phyloP scores from a whole-genome alignment of 2,329 filamentous ascomycete genomes.

The Tolypocladium inflatum region DNA sequence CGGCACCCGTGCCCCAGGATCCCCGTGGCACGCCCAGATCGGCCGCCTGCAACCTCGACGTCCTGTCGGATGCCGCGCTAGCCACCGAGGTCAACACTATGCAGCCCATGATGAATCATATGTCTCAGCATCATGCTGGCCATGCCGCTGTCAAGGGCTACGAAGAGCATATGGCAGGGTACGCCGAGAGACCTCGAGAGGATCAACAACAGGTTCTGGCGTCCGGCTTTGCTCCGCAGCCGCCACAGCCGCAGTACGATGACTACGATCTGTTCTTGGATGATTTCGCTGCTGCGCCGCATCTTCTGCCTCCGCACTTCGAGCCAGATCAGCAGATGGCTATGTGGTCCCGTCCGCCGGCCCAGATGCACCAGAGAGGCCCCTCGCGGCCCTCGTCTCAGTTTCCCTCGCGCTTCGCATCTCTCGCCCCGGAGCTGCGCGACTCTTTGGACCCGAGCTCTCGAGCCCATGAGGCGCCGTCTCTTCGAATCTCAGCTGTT shows the following conservation, averaged over 20 bases:
- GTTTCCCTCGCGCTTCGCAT: slow-evolving; percentile 45
- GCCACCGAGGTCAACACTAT: slow-evolving; percentile 46
- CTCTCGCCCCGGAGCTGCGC: slow-evolving; percentile 42
- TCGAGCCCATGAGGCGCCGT: slow-evolving; percentile 19
- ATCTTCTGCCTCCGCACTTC: slow-evolving; percentile 45
- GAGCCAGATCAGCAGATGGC: slow-evolving; percentile 43
- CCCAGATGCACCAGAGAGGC: slow-evolving; percentile 26
- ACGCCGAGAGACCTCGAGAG: slow-evolving; percentile 38
- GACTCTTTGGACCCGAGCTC: slow-evolving; percentile 20
- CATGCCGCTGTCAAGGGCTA: slow-evolving; percentile 39
- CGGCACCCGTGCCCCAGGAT: slow-evolving; percentile 33
- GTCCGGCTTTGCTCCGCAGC: slow-evolving; percentile 23
- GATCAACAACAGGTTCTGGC: slow-evolving; percentile 31
- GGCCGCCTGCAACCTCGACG: slow-evolving; percentile 46
- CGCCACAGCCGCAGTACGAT: slow-evolving; percentile 32
- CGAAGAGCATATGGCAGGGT: slow-evolving; percentile 34
- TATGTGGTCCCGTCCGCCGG: slow-evolving; percentile 38
- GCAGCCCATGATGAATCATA: slow-evolving; percentile 38
- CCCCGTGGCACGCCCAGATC: slow-evolving; percentile 34
- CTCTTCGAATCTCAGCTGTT: slow-evolving; percentile 40
- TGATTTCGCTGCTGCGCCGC: slow-evolving; percentile 43
- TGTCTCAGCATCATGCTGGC: slow-evolving; percentile 27
- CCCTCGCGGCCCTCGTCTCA: slow-evolving; percentile 40
- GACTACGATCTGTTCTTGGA: slow-evolving; percentile 52
- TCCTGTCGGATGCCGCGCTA: slow-evolving; percentile 50